These are phyloP conservation scores for Vaccinium vitisidaea DNA, from an alignment of 148 eudicot genomes.

Conservation along the genomic window DNA sequence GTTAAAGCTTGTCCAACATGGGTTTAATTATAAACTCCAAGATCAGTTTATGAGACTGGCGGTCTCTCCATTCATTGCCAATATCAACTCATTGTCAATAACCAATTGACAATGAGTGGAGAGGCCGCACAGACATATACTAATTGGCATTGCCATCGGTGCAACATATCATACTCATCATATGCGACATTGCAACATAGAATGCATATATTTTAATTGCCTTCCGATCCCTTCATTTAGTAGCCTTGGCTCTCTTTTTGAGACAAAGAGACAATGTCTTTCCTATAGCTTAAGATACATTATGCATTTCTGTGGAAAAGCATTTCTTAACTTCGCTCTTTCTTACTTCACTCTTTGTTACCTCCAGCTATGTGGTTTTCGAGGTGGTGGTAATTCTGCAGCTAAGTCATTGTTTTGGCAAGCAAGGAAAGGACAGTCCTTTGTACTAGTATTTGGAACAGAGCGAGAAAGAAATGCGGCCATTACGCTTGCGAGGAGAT, in stretches of 20 bases:
- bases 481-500: conserved; percentile 67
- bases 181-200: background rate
- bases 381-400: conserved; percentile 92
- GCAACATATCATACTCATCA: background rate
- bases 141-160: background rate
- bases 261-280: background rate
- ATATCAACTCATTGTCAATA: background rate
- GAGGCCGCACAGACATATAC: too few relatives aligned
- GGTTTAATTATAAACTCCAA: background rate
- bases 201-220: background rate
- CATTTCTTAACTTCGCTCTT: background rate
- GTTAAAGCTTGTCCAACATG: background rate
- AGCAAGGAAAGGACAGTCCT: conserved; percentile 78
- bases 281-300: background rate
- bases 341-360: background rate
- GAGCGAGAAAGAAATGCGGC: conserved; percentile 82
- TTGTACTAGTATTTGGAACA: conserved; percentile 67
- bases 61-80: background rate
- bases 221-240: background rate
- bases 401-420: conserved; percentile 92
- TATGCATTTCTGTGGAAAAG: background rate
- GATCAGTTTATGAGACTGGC: background rate
- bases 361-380: conserved; percentile 76
- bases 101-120: background rate
- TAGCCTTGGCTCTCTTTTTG: background rate